Evolutionary conservation across 2,329 filamentous ascomycete genomes (phyloP).

Genomic region (Penicillium sp.): DNA sequence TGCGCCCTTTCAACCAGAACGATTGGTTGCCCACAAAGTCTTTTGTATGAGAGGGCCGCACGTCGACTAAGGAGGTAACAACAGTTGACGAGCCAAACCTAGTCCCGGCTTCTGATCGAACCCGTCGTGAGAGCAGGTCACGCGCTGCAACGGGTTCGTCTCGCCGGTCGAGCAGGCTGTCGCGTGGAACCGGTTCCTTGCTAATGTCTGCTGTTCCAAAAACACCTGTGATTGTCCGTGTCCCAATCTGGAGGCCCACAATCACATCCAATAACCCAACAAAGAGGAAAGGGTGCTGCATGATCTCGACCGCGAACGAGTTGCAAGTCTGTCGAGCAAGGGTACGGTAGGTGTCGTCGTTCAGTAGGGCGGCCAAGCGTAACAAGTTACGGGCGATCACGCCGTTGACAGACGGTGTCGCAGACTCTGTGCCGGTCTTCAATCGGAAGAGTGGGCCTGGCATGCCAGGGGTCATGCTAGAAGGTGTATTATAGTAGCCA

Average conservation of each 20-base stretch:
- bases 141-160: slow-evolving; percentile 32
- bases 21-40: slow-evolving; percentile 40
- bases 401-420: slow-evolving; percentile 87
- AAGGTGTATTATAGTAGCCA: slow-evolving; percentile 49
- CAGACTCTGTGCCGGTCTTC: slow-evolving; percentile 94
- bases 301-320: slow-evolving; percentile 87
- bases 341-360: slow-evolving; percentile 65
- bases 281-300: slow-evolving; percentile 93
- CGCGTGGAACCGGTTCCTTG: slow-evolving; percentile 11
- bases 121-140: slow-evolving; percentile 35
- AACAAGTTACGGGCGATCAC: slow-evolving; percentile 87
- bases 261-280: slow-evolving; percentile 77
- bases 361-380: slow-evolving; percentile 72
- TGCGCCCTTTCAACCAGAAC: slow-evolving; percentile 44
- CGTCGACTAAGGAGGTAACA: slow-evolving; percentile 41
- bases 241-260: slow-evolving; percentile 74
- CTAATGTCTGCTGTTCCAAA: slow-evolving; percentile 45
- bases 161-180: slow-evolving; percentile 20
- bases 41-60: slow-evolving; percentile 37
- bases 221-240: slow-evolving; percentile 62
- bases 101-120: slow-evolving; percentile 39
- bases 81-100: slow-evolving; percentile 38
- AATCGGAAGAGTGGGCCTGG: slow-evolving; percentile 71
- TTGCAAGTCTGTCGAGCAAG: slow-evolving; percentile 75
- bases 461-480: slow-evolving; percentile 63